Conservation (phyloP, 306 rosid genomes). For the Carpinus fangiana region DNA sequence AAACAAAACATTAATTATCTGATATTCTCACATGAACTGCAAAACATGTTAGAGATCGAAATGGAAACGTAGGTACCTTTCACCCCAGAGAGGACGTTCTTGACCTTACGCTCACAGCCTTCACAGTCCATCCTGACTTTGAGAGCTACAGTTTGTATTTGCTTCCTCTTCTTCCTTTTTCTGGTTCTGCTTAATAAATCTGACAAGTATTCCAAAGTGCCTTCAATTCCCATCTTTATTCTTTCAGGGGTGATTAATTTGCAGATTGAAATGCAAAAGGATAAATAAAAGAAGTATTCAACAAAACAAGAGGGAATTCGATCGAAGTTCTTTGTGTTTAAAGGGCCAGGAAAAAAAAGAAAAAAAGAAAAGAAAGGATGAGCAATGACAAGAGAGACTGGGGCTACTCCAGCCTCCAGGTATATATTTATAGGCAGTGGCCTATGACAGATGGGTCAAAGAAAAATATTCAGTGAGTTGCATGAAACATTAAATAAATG, state of each 20-base stretch:
- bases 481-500: not conserved
- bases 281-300: not conserved
- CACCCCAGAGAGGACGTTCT: conserved; percentile 77
- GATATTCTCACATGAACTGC: too few species aligned
- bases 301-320: not conserved
- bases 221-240: conserved; percentile 71
- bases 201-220: conserved; percentile 81
- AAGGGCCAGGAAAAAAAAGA: not conserved
- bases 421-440: conserved; percentile 8
- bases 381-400: not conserved
- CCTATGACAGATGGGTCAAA: not conserved
- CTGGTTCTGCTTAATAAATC: conserved; percentile 47
- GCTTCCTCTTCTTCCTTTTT: conserved; percentile 70
- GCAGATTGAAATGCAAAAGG: not conserved
- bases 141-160: conserved; percentile 73
- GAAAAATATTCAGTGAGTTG: not conserved
- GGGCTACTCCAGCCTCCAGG: not conserved
- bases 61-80: conserved; percentile 52
- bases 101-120: conserved; percentile 87
- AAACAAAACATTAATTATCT: too few species aligned
- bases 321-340: not conserved
- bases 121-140: conserved; percentile 97
- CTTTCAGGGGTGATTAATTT: not conserved
- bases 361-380: not conserved
- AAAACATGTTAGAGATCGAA: not conserved